Conservation (phyloP, 1,284 basidiomycete genomes). For the Ceratobasidium sp. region DNA sequence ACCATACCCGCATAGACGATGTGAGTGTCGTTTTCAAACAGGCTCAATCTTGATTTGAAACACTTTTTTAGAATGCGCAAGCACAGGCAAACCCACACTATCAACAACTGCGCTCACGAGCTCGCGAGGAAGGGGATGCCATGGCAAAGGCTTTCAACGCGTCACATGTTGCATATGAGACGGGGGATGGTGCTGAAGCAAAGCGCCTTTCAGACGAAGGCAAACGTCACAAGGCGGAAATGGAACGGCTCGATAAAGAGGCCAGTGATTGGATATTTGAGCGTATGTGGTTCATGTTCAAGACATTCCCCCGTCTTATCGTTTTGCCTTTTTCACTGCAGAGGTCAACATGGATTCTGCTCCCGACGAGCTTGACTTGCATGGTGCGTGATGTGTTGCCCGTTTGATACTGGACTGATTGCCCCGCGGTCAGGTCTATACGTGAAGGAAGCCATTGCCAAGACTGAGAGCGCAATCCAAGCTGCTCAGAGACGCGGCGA, state of each 20-base stretch:
- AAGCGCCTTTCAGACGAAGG: conserved; percentile 89
- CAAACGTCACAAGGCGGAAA: conserved; percentile 81
- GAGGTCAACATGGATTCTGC: conserved; percentile 87
- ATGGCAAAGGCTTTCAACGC: conserved; percentile 78
- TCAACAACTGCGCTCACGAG: conserved; percentile 69
- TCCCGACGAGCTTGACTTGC: conserved; percentile 83
- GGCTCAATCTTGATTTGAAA: background rate
- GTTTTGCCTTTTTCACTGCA: conserved; percentile 54
- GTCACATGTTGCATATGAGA: conserved; percentile 74
- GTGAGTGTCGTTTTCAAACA: conserved; percentile 28
- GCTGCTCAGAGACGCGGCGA: conserved; percentile 76
- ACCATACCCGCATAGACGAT: conserved; percentile 46
- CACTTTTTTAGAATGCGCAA: conserved; percentile 62
- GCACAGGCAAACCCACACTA: conserved; percentile 81
- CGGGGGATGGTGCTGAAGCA: conserved; percentile 81
- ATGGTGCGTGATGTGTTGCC: conserved; percentile 49
- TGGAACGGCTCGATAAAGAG: conserved; percentile 85
- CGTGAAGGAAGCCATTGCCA: conserved; percentile 89
- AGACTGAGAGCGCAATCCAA: conserved; percentile 76
- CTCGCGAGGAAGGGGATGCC: conserved; percentile 54
- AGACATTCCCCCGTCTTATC: background rate
- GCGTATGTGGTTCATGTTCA: conserved; percentile 61
- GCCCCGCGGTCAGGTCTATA: conserved; percentile 78
- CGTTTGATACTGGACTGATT: background rate
- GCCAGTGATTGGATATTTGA: conserved; percentile 92